phyloP scores from a whole-genome alignment of 2,329 filamentous ascomycete species.

The Plectosphaerella cucumerina region DNA sequence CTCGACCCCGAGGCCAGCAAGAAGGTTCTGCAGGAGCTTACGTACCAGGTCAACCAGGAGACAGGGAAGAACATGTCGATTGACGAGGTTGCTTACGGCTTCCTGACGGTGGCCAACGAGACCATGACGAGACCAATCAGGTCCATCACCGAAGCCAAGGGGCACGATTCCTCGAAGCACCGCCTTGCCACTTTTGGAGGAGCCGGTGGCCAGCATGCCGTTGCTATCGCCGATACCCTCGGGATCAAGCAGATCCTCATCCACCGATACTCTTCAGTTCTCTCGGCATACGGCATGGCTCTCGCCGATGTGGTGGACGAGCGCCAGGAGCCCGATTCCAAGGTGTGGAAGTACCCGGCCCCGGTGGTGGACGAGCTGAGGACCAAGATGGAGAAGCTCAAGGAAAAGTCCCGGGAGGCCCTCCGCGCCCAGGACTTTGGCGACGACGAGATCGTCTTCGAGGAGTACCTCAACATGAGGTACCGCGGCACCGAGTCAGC shows the following conservation, averaged over 20 bases:
- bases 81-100: constrained; percentile 86
- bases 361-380: constrained; percentile 60
- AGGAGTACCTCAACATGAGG: constrained; percentile 91
- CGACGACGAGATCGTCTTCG: constrained; percentile 71
- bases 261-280: constrained; percentile 81
- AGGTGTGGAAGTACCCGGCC: constrained; percentile 55
- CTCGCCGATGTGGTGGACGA: constrained; percentile 91
- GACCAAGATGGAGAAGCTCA: constrained; percentile 73
- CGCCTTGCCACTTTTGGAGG: constrained; percentile 90
- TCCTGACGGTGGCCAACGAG: constrained; percentile 86
- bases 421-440: constrained; percentile 76
- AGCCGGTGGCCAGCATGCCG: constrained; percentile 85
- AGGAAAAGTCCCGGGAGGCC: constrained; percentile 64
- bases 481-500: constrained; percentile 89
- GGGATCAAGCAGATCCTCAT: constrained; percentile 83
- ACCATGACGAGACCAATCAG: constrained; percentile 88
- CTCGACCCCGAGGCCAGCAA: constrained; percentile 73
- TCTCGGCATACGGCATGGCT: constrained; percentile 91
- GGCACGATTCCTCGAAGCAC: constrained; percentile 86
- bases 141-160: constrained; percentile 86
- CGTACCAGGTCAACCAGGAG: constrained; percentile 74
- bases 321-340: constrained; percentile 71
- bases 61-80: constrained; percentile 63
- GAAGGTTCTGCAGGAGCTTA: constrained; percentile 70
- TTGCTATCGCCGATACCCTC: constrained; percentile 82